Evolutionary conservation across 2,329 filamentous ascomycete species (phyloP).

Genomic region (Apiospora kogelbergensis): DNA sequence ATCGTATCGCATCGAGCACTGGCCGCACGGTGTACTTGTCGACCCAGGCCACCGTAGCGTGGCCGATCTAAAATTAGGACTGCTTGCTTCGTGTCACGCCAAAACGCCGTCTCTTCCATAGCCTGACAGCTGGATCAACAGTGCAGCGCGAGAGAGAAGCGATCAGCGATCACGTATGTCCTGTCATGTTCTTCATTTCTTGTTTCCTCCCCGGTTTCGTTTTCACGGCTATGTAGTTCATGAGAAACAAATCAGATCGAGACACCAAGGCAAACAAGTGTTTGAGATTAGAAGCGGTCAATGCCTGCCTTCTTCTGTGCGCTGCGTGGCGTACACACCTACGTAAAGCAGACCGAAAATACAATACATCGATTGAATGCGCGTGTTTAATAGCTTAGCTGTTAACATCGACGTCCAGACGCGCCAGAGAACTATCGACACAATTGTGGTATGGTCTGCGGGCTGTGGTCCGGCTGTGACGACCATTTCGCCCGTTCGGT

Average conservation of each 20-base stretch:
- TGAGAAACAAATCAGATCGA: not conserved
- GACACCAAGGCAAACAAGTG: not conserved
- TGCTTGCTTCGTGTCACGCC: slow-evolving; percentile 1
- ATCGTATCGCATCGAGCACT: not conserved
- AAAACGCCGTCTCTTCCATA: slow-evolving; percentile 5
- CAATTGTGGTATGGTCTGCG: slow-evolving; percentile 1
- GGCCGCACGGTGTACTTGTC: slow-evolving; percentile 3
- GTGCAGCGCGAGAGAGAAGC: not conserved
- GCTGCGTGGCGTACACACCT: not conserved
- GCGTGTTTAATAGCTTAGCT: not conserved
- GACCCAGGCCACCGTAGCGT: not conserved
- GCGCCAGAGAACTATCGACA: not conserved
- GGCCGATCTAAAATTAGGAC: slow-evolving; percentile 5
- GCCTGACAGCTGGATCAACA: slow-evolving; percentile 2
- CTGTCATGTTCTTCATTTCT: not conserved
- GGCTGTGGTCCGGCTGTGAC: not conserved
- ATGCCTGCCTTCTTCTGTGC: not conserved
- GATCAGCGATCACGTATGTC: not conserved
- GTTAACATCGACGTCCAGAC: not conserved
- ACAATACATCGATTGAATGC: not conserved
- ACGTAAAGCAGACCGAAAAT: not conserved
- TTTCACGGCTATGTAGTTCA: not conserved
- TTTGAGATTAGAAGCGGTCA: slow-evolving; percentile 2
- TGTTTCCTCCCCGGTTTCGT: not conserved
- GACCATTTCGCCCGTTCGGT: not conserved